Conservation (phyloP, 345 rosid species). For the Citrus reticulata region DNA sequence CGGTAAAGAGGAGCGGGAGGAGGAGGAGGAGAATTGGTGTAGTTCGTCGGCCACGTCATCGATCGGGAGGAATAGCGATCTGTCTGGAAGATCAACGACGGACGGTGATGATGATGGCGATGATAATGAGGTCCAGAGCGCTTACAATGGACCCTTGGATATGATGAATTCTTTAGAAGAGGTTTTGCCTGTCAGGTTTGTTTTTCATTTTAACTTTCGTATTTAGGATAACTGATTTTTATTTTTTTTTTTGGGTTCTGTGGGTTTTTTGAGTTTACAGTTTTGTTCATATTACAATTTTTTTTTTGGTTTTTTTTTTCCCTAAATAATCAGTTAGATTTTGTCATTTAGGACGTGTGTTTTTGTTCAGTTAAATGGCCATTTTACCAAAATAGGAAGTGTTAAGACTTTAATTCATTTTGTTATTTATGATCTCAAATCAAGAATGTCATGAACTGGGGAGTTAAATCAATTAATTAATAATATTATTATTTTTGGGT, state of each 20-base stretch:
- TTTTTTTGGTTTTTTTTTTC: too few species aligned
- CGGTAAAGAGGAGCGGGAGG: not conserved
- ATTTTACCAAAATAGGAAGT: not conserved
- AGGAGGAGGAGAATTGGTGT: slow-evolving; percentile 18
- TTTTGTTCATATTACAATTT: not conserved
- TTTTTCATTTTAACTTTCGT: not conserved
- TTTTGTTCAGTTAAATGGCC: too few species aligned
- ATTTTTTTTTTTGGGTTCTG: too few species aligned
- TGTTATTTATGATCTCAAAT: not conserved
- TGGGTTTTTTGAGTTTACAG: not conserved
- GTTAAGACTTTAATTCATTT: not conserved
- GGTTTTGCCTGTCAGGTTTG: slow-evolving; percentile 60
- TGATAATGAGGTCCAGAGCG: slow-evolving; percentile 60
- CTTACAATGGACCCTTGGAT: slow-evolving; percentile 45
- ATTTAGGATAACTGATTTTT: not conserved
- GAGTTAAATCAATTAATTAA: not conserved
- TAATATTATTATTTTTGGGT: not conserved
- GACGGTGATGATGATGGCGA: slow-evolving; percentile 32
- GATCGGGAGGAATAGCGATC: slow-evolving; percentile 60
- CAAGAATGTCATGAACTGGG: not conserved
- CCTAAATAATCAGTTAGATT: not conserved
- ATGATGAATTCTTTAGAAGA: slow-evolving; percentile 61
- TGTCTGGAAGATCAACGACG: slow-evolving; percentile 29
- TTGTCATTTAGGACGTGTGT: too few species aligned
- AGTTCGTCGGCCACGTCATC: slow-evolving; percentile 49